Evolutionary conservation across 306 rosid genomes (phyloP).

Genomic region (Prunus kanzakura): DNA sequence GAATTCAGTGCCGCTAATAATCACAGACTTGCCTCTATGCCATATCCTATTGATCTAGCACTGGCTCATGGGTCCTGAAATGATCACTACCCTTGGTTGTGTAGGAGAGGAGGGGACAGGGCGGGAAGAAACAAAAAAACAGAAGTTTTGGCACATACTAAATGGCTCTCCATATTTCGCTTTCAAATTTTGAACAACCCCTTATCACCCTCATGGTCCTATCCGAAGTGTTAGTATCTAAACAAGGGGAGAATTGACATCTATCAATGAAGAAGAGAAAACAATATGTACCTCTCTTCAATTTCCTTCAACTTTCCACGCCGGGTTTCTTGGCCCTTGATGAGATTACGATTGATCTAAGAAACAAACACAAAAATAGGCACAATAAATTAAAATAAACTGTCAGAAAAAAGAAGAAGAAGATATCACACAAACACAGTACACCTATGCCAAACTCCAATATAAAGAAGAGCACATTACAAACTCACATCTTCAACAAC

Average conservation of each 20-base stretch:
- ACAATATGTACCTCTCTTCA: constrained; percentile 65
- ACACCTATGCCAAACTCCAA: background rate
- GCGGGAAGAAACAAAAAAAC: no score
- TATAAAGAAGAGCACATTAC: background rate
- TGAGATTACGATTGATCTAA: constrained; percentile 64
- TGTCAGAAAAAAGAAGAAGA: constrained; percentile 1
- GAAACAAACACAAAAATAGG: constrained; percentile 18
- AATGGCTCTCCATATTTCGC: background rate
- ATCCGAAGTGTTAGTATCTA: background rate
- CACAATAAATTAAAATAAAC: background rate
- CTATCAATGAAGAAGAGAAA: background rate
- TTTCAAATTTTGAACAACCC: background rate
- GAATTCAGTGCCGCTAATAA: background rate
- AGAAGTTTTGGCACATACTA: no score
- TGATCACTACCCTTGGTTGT: no score
- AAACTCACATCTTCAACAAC: constrained; percentile 55
- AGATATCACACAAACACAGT: background rate
- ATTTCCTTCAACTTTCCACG: constrained; percentile 58
- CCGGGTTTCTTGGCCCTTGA: constrained; percentile 70
- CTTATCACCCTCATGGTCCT: no score
- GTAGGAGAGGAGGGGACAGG: no score
- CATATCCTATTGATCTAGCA: no score
- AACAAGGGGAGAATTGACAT: background rate
- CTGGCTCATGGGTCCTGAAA: no score
- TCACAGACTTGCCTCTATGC: background rate